Evolutionary conservation across 2,329 filamentous ascomycete species (phyloP).

Genomic region (Cercospora sesami): DNA sequence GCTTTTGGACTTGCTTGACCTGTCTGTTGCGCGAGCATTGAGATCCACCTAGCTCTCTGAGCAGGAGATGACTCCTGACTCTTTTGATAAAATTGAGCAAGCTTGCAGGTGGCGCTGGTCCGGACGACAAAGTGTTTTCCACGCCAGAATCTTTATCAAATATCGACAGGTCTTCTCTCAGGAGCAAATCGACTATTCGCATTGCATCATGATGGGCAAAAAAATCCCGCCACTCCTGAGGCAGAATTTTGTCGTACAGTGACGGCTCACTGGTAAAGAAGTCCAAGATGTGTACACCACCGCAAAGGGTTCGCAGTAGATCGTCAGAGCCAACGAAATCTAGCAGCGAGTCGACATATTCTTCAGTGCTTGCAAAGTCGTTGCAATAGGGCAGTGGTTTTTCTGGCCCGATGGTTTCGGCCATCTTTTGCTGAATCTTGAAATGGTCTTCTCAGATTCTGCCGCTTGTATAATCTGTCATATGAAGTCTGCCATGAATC

Average conservation of each 20-base stretch:
- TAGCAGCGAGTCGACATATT: slow-evolving; percentile 77
- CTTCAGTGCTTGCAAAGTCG: slow-evolving; percentile 66
- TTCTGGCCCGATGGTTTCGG: slow-evolving; percentile 46
- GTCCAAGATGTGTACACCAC: slow-evolving; percentile 94
- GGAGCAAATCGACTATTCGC: slow-evolving; percentile 74
- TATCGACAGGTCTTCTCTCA: slow-evolving; percentile 69
- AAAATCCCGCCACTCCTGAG: slow-evolving; percentile 78
- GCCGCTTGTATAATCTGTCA: not conserved
- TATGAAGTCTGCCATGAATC: not conserved
- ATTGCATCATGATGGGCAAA: slow-evolving; percentile 70
- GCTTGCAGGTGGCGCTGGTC: slow-evolving; percentile 54
- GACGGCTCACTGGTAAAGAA: slow-evolving; percentile 87
- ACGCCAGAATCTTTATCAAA: slow-evolving; percentile 27
- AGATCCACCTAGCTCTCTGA: slow-evolving; percentile 55
- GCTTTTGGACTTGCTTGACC: slow-evolving; percentile 48
- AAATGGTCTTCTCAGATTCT: not conserved
- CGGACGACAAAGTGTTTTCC: slow-evolving; percentile 43
- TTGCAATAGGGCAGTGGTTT: slow-evolving; percentile 66
- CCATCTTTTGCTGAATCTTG: not conserved
- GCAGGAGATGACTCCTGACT: slow-evolving; percentile 63
- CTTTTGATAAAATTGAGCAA: slow-evolving; percentile 71
- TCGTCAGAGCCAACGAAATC: slow-evolving; percentile 72
- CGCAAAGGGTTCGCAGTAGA: slow-evolving; percentile 84
- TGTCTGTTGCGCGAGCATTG: slow-evolving; percentile 37
- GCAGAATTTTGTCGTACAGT: slow-evolving; percentile 75